Base-by-base conservation (phyloP, 768 basidiomycete genomes). In the Lactarius pseudohatsudake region DNA sequence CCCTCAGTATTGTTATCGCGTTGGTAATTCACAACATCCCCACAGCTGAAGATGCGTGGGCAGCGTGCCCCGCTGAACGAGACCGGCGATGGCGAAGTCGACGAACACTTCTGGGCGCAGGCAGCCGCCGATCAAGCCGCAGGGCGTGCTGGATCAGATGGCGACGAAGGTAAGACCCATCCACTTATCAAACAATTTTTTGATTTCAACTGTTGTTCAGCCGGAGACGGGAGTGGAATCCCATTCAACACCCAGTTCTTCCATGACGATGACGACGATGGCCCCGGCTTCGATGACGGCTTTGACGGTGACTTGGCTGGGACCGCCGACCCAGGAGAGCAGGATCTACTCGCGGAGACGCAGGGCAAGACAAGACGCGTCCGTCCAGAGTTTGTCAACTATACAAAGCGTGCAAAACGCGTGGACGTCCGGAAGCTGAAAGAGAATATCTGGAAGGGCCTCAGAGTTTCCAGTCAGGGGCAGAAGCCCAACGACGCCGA, bases 241-340 rank as follows among this genome's bases (percentile, higher is more conserved):
- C 96, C 95, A 0, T 97, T 97, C 77, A 91, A 91, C 71, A 96
- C 96, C 0, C 96, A 98, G 73, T 98, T 98, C 82, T 96, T 98
- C 85, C 89, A 95, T 69, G 95, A 97, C 65, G 92, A 92, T 66
- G 85, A 86, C 67, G 94, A 95, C 67, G 92, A 91, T 59, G 90
- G 85, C 3, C 86, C 85, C 4, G 81, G 79, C 15, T 82, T 82
- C 67, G 83, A 85, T 61, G 90, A 84, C 64, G 84, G 85, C 15
- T 88, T 86, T 69, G 90, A 90, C 54, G 90, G 88, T 45, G 81
- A 76, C 38, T 59, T 72, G 30, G 71, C 75, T 11, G 70, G 79
- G 6, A 82, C 80, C 38, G 79, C 78, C 43, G 90, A 89, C 63
- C 80, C 82, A 13, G 91, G 85, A 57, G 95, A 96, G 69, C 92